These are phyloP conservation scores for Fragaria nilgerrensis DNA, from an alignment of 306 rosid genomes.

Conservation along the genomic window DNA sequence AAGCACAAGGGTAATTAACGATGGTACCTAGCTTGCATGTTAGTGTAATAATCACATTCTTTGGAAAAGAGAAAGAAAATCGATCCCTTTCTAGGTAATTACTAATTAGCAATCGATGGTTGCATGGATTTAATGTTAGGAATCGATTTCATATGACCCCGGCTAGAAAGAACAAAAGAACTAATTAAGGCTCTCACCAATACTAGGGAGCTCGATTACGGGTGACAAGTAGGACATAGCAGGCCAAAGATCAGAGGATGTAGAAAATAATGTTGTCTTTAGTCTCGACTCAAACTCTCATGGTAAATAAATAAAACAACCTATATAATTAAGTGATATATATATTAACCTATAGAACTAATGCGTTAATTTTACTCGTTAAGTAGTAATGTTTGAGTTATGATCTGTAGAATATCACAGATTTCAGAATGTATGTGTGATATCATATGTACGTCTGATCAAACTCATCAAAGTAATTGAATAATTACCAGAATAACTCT, in stretches of 20 bases:
- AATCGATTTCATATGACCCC: neutral
- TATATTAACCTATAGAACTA: too few relatives aligned
- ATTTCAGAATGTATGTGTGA: too few relatives aligned
- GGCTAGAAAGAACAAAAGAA: neutral
- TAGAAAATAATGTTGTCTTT: neutral
- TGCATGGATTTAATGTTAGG: neutral
- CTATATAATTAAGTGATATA: too few relatives aligned
- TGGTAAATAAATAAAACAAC: neutral
- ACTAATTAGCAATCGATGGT: neutral
- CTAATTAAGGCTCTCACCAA: neutral
- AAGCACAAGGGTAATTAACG: neutral
- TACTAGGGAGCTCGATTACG: neutral
- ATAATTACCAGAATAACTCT: neutral
- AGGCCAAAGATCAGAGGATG: constrained; percentile 7
- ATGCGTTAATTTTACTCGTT: too few relatives aligned
- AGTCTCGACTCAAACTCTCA: neutral
- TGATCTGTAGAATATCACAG: too few relatives aligned
- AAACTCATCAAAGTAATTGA: neutral
- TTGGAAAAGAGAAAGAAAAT: neutral
- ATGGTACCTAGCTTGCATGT: neutral
- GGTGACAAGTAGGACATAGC: neutral
- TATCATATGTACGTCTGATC: too few relatives aligned
- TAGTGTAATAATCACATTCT: neutral
- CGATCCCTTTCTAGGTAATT: neutral
- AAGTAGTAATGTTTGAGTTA: too few relatives aligned